Evolutionary conservation across 257 asterid species (phyloP).

Genomic region (Salvia rosmarinus): DNA sequence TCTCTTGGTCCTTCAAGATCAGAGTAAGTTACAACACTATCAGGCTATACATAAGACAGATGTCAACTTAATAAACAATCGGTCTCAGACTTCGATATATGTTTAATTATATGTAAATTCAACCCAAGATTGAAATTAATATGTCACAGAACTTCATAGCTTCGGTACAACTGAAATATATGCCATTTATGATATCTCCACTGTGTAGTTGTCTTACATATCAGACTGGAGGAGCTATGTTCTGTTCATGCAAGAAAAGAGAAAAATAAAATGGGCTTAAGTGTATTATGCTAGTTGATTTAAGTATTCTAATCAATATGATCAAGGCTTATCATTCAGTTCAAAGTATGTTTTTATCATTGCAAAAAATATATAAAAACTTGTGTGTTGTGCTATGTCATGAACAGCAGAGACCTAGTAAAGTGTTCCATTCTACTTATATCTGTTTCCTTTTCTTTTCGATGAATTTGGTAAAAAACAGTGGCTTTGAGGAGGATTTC

Average conservation of each 20-base stretch:
- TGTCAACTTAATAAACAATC: neutral
- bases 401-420: neutral
- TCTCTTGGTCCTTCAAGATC: conserved; percentile 98
- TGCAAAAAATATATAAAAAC: neutral
- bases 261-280: neutral
- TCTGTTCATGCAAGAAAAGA: conserved; percentile 7
- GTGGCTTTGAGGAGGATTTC: conserved; percentile 12
- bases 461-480: neutral
- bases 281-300: conserved; percentile 10
- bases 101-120: conserved; percentile 6
- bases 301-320: conserved; percentile 15
- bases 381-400: neutral
- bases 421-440: neutral
- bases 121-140: conserved; percentile 17
- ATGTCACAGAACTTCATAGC: conserved; percentile 6
- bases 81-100: neutral
- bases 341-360: neutral
- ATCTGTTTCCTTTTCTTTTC: conserved; percentile 15
- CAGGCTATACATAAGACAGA: conserved; percentile 17
- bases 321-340: conserved; percentile 13
- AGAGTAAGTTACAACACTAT: conserved; percentile 65
- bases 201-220: conserved; percentile 18
- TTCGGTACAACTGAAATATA: conserved; percentile 11
- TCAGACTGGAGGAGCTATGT: conserved; percentile 24
- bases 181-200: conserved; percentile 12